A percentile compares a stretch with the other conserved stretches of the same genome.
phyloP scores from a whole-genome alignment of 495 filamentous ascomycete species.

The Tuber melanosporum region DNA sequence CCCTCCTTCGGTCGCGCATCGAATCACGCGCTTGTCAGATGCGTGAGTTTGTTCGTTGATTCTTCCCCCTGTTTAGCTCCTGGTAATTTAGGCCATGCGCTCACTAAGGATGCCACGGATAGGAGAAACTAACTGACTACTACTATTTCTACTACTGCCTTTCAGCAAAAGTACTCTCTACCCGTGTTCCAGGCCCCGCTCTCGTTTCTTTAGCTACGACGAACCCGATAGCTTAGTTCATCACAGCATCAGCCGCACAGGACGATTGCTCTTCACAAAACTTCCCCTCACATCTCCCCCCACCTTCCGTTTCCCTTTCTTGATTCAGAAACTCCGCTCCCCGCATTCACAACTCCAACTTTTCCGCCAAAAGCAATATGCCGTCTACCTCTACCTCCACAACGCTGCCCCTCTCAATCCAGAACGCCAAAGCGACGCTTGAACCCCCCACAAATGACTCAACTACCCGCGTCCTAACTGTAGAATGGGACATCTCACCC shows the following conservation, averaged over 20 bases:
- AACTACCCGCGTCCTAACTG: constrained; percentile 38
- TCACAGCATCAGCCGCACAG: constrained; percentile 2
- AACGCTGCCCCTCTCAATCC: constrained; percentile 15
- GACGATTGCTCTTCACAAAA: neutral
- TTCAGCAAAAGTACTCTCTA: neutral
- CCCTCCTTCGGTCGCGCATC: constrained; percentile 9
- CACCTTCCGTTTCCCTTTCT: constrained; percentile 6
- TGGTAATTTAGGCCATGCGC: neutral
- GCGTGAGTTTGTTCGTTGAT: neutral
- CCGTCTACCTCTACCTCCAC: constrained; percentile 16
- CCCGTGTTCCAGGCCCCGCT: neutral
- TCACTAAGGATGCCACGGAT: neutral
- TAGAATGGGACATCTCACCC: constrained; percentile 26
- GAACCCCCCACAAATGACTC: constrained; percentile 21
- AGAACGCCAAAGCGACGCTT: constrained; percentile 19
- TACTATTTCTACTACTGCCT: neutral
- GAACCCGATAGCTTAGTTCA: constrained; percentile 11
- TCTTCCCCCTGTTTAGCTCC: neutral
- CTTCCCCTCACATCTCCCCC: constrained; percentile 8
- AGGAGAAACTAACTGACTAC: neutral
- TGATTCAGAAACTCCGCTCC: constrained; percentile 8
- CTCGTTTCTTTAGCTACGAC: neutral
- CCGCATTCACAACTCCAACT: neutral
- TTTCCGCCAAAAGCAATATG: constrained; percentile 26
- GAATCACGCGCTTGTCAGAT: constrained; percentile 16